Percentiles rank a stretch among this genome's conserved stretches.
These are phyloP conservation scores for Nakazawaea ambrosiae DNA, from an alignment of 805 yeast species.

Conservation along the genomic window DNA sequence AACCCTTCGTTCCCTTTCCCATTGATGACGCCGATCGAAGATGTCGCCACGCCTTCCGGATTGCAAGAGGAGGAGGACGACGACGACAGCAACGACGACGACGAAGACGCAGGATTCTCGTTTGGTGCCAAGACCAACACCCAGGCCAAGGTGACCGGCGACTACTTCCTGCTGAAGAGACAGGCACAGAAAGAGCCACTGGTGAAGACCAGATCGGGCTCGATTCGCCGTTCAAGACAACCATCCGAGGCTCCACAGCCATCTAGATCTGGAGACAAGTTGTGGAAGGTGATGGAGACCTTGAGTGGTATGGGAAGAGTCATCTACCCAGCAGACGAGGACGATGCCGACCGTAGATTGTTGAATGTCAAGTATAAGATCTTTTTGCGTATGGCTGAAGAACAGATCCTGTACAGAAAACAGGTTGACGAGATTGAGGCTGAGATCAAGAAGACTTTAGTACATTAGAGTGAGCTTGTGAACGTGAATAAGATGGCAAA, in stretches of 20 bases:
- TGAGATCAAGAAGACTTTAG: slow-evolving; percentile 17
- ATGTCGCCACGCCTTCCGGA: slow-evolving; percentile 26
- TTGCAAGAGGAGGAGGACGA: slow-evolving; percentile 12
- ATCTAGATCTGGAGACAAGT: slow-evolving; percentile 43
- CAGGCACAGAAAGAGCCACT: slow-evolving; percentile 2
- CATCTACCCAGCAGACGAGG: slow-evolving; percentile 55
- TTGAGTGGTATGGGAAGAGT: slow-evolving; percentile 81
- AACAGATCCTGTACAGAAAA: slow-evolving; percentile 71
- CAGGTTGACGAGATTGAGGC: slow-evolving; percentile 47
- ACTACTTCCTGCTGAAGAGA: slow-evolving; percentile 22
- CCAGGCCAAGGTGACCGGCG: slow-evolving; percentile 45
- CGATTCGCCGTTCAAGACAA: slow-evolving; percentile 14
- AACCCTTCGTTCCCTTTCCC: slow-evolving; percentile 43
- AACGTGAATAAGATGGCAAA: too few relatives aligned
- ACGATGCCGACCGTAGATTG: slow-evolving; percentile 61
- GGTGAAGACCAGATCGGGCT: slow-evolving; percentile 21
- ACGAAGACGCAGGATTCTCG: slow-evolving; percentile 42
- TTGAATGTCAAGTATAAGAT: slow-evolving; percentile 76
- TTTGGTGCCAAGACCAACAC: slow-evolving; percentile 54
- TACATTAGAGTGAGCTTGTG: neutral
- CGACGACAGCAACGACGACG: slow-evolving; percentile 29
- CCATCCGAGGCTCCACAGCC: slow-evolving; percentile 7
- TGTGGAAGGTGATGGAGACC: slow-evolving; percentile 84
- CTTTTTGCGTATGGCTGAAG: slow-evolving; percentile 79
- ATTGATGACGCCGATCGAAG: slow-evolving; percentile 30